Conservation (phyloP, 163 green algal genomes). For the Scenedesmus sp. region DNA sequence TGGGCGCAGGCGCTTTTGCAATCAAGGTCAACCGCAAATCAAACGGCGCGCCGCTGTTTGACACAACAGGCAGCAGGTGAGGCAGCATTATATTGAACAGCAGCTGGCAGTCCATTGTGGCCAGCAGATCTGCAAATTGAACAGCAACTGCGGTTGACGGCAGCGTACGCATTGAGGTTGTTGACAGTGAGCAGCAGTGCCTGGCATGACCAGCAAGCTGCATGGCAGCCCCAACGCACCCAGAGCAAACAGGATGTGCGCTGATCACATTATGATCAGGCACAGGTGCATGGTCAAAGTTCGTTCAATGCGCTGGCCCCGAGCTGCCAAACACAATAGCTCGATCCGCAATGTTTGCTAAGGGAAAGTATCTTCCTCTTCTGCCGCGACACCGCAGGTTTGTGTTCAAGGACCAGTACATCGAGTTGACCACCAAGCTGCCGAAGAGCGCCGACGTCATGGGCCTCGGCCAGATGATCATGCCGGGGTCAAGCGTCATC, state of each 20-base stretch:
- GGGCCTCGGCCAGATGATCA: conserved; percentile 58
- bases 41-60: background rate
- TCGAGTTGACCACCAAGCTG: conserved; percentile 60
- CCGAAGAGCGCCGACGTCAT: conserved; percentile 57
- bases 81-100: background rate
- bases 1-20: background rate
- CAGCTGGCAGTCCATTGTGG: background rate
- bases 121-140: background rate
- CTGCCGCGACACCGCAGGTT: conserved; percentile 28
- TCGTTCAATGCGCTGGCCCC: conserved; percentile 53
- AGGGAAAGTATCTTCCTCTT: too few relatives aligned
- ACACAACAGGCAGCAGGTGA: conserved; percentile 9
- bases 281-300: conserved; percentile 60
- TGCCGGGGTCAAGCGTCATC: conserved; percentile 45
- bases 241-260: too few relatives aligned
- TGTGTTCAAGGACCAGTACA: conserved; percentile 69
- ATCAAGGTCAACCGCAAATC: conserved; percentile 18
- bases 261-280: too few relatives aligned
- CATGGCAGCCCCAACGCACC: background rate
- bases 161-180: background rate
- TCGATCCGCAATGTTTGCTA: too few relatives aligned
- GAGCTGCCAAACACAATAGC: too few relatives aligned
- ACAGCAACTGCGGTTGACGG: background rate
- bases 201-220: background rate
- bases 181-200: background rate